phyloP scores from a whole-genome alignment of 2,329 filamentous ascomycete species.

The Hypoxylon sp. region DNA sequence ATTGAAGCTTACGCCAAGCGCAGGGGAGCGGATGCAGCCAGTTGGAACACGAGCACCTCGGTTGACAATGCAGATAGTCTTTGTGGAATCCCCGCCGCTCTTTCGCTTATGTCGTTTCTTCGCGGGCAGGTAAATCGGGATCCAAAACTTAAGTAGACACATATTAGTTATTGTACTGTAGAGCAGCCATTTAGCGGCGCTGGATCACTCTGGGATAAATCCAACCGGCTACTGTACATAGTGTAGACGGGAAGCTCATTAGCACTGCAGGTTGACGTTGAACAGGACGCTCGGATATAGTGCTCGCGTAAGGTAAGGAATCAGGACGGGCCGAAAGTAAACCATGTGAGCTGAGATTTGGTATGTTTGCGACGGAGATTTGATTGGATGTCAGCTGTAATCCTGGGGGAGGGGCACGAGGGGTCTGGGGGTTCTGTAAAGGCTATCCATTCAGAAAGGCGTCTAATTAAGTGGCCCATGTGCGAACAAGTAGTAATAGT shows the following conservation, averaged over 20 bases:
- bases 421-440: not conserved
- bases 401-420: not conserved
- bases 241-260: not conserved
- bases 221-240: too few relatives aligned
- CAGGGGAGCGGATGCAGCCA: constrained; percentile 3
- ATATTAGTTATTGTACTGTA: not conserved
- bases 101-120: not conserved
- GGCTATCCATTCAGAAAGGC: too few relatives aligned
- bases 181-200: not conserved
- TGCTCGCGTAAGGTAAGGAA: constrained; percentile 20
- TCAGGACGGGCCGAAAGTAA: constrained; percentile 31
- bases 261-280: constrained; percentile 4
- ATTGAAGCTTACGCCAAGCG: constrained; percentile 32
- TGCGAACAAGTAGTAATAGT: too few relatives aligned
- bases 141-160: not conserved
- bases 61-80: not conserved
- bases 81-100: not conserved
- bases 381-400: not conserved
- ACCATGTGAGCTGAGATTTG: constrained; percentile 15
- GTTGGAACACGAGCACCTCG: constrained; percentile 23
- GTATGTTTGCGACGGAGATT: constrained; percentile 8
- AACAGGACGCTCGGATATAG: not conserved
- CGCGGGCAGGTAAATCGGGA: not conserved
- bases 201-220: not conserved
- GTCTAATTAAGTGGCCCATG: too few relatives aligned